A percentile compares a stretch with the other conserved stretches of the same genome.
Conservation (phyloP, 2,329 filamentous ascomycete species). For the Fusarium kyushuense region DNA sequence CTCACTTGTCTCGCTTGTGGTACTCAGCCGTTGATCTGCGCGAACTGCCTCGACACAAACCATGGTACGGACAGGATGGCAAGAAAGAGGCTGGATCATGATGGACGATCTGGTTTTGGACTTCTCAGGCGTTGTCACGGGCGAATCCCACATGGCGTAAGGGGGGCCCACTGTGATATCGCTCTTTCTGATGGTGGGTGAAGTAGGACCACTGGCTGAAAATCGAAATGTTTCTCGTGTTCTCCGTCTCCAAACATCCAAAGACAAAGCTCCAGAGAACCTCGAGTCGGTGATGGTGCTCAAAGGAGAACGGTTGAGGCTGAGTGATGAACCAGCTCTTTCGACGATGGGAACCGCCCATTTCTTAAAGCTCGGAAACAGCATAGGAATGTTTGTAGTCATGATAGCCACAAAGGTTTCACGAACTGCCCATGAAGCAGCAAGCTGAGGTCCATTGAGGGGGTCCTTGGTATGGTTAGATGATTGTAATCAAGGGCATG, state of each 20-base stretch:
- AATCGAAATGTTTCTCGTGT: constrained; percentile 35
- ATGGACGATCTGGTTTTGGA: background rate
- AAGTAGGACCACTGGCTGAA: constrained; percentile 16
- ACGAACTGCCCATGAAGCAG: constrained; percentile 58
- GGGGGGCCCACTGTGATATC: constrained; percentile 41
- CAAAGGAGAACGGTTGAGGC: constrained; percentile 34
- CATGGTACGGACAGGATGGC: background rate
- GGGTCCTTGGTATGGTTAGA: constrained; percentile 52
- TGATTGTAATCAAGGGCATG: background rate
- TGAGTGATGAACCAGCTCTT: constrained; percentile 42
- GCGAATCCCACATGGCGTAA: constrained; percentile 23
- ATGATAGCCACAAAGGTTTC: constrained; percentile 60
- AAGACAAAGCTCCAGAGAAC: constrained; percentile 35
- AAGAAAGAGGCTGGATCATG: background rate
- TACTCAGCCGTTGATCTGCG: constrained; percentile 12
- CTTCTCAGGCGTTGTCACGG: background rate
- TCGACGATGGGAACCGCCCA: constrained; percentile 48
- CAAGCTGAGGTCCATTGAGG: constrained; percentile 55
- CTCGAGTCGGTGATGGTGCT: constrained; percentile 22
- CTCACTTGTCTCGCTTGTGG: constrained; percentile 33
- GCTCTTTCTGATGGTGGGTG: constrained; percentile 40
- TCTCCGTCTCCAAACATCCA: constrained; percentile 41
- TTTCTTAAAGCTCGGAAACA: constrained; percentile 59
- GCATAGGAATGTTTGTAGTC: constrained; percentile 59
- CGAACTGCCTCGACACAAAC: background rate